These are phyloP conservation scores for Chrysophaeum taylorii DNA, from an alignment of 352 stramenopile species.

Conservation along the genomic window DNA sequence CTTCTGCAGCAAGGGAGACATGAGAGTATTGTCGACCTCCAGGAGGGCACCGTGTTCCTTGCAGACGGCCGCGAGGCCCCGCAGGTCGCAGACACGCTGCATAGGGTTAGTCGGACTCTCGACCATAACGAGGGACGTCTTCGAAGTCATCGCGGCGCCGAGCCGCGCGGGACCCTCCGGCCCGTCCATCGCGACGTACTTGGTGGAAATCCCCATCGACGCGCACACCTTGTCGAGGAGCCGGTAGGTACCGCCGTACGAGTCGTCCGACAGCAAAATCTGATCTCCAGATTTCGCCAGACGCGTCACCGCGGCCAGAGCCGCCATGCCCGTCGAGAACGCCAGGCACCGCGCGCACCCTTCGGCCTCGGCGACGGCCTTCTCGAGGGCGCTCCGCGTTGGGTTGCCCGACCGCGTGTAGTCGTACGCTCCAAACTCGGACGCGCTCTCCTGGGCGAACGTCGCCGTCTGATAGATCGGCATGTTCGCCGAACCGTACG, in stretches of 20 bases:
- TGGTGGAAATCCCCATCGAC: conserved; percentile 53
- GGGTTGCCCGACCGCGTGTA: conserved; percentile 79
- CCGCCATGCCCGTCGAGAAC: conserved; percentile 79
- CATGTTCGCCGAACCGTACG: conserved; percentile 71
- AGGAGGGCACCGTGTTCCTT: conserved; percentile 44
- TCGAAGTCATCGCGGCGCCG: neutral
- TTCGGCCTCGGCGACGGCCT: conserved; percentile 68
- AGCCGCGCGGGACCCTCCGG: conserved; percentile 11
- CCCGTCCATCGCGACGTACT: conserved; percentile 42
- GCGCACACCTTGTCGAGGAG: conserved; percentile 69
- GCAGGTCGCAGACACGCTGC: conserved; percentile 70
- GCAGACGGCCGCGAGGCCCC: conserved; percentile 45
- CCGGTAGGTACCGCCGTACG: conserved; percentile 79
- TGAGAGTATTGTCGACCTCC: conserved; percentile 76
- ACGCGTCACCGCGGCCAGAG: conserved; percentile 67
- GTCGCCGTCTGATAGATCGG: conserved; percentile 76
- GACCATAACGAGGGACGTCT: conserved; percentile 62
- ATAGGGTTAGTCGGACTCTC: conserved; percentile 78
- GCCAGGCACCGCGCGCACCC: conserved; percentile 62
- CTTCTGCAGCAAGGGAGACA: conserved; percentile 71
- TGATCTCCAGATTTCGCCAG: conserved; percentile 69
- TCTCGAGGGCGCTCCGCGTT: conserved; percentile 71
- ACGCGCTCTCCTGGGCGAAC: conserved; percentile 70
- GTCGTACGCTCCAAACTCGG: conserved; percentile 74
- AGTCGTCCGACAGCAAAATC: conserved; percentile 77